Evolutionary conservation across 305 asterid genomes (phyloP).

Genomic region (Fraxinus platypoda): DNA sequence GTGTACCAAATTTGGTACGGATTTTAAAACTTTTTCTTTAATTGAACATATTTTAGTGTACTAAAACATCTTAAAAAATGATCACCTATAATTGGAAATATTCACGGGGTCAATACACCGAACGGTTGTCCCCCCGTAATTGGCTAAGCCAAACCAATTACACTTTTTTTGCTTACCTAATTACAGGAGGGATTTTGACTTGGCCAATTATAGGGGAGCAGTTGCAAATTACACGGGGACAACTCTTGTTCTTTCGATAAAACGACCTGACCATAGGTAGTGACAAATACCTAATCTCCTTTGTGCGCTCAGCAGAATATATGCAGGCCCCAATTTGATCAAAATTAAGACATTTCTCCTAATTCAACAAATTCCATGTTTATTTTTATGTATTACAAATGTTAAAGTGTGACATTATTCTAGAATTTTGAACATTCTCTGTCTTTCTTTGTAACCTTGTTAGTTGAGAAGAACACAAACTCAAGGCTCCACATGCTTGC

Average conservation of each 20-base stretch:
- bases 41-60: background rate
- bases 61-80: background rate
- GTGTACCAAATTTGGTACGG: background rate
- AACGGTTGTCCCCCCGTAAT: background rate
- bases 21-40: background rate
- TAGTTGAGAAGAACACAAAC: background rate
- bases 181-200: too few species aligned
- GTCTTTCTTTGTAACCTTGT: background rate
- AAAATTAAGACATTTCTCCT: background rate
- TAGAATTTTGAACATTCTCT: background rate
- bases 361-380: background rate
- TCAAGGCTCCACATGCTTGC: background rate
- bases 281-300: background rate
- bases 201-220: too few species aligned
- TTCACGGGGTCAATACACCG: background rate
- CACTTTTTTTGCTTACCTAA: background rate
- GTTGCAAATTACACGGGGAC: background rate
- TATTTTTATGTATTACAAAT: background rate
- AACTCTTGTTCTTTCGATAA: background rate
- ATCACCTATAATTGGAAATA: background rate
- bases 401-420: background rate
- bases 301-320: background rate
- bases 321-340: background rate
- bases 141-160: background rate
- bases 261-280: background rate